Percentiles rank a stretch among this genome's conserved stretches.
Evolutionary conservation across 139 green algal species (phyloP).

Genomic region (Nannochloris sp.): DNA sequence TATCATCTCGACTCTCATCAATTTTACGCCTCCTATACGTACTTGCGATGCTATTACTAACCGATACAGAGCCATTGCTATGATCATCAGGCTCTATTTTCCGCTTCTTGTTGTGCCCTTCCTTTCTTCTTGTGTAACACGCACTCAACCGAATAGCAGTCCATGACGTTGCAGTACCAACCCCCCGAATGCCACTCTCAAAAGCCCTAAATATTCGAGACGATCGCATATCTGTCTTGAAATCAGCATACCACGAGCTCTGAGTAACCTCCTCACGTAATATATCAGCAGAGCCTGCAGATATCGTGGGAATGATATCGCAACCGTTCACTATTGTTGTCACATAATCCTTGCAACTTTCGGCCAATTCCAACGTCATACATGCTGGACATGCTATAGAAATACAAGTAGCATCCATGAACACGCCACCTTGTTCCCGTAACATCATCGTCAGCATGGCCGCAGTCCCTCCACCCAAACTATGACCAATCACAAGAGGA

Average conservation of each 20-base stretch:
- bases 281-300: conserved; percentile 30
- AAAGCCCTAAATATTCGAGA: conserved; percentile 38
- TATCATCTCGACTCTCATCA: too few species aligned
- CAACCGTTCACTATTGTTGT: conserved; percentile 67
- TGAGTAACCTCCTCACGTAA: conserved; percentile 41
- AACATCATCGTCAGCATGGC: conserved; percentile 86
- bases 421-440: conserved; percentile 27
- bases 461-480: conserved; percentile 73
- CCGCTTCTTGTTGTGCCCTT: not conserved
- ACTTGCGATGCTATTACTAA: too few species aligned
- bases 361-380: conserved; percentile 75
- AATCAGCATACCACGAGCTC: conserved; percentile 37
- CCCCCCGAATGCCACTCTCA: conserved; percentile 28
- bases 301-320: conserved; percentile 60
- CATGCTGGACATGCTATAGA: conserved; percentile 75
- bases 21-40: too few species aligned
- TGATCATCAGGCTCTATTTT: not conserved
- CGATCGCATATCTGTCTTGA: conserved; percentile 45
- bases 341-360: conserved; percentile 58
- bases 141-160: conserved; percentile 21
- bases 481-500: conserved; percentile 55
- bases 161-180: conserved; percentile 32
- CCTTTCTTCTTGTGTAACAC: conserved; percentile 22
- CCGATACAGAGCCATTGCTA: too few species aligned
- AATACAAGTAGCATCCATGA: conserved; percentile 47